Base-by-base conservation (phyloP, 192 early-diverging fungal species). In the Coemansia umbellata region DNA sequence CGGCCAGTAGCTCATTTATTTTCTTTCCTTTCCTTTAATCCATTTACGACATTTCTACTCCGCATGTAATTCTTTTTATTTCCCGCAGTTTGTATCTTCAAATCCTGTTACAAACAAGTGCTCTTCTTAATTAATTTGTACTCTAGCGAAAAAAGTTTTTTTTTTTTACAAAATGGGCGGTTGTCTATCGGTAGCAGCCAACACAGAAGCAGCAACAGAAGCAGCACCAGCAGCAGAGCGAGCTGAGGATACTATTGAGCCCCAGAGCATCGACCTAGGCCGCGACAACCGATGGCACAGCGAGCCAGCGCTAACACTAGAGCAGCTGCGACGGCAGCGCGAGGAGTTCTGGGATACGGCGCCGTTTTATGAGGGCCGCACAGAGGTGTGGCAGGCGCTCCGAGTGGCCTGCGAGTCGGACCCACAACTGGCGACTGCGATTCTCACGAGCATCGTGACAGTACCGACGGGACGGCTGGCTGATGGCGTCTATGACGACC, bases 401-500 rank as follows among this genome's bases (percentile, higher is more conserved):
- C 66, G 80, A 10, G 60, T 81, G 31, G 84, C 80, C 1, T 80
- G 79, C 56, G 78, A 81, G 60, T 71, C 78, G 24, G 76, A 79
- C 31, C 18, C 58, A 3, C 66, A 65, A 47, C 60, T 84, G 24
- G 82, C 89, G 17, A 78, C 66, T 31, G 80, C 80, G 1, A 85
- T 91, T 24, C 40, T 91, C 17, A 85, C 88, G 24, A 79, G 85
- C 33, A 84, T 74, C 27, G 78, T 91, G 15, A 80, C 66, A 5
- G 70, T 88, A 31, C 89, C 90, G 3, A 89, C 86, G 2, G 88
- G 87, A 1, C 79, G 81, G 9, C 65, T 85, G 10, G 45, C 60
- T 1, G 88, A 91, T 58, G 89, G 90, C n/a, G 89, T 80, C 18
- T 91, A 87, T 57, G 90, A 91, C 61, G 86, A 86, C 56, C 80